A percentile compares a stretch with the other conserved stretches of the same genome.
These are phyloP conservation scores for Gnaphalium uliginosum DNA, from an alignment of 129 eudicot species.

Conservation along the genomic window DNA sequence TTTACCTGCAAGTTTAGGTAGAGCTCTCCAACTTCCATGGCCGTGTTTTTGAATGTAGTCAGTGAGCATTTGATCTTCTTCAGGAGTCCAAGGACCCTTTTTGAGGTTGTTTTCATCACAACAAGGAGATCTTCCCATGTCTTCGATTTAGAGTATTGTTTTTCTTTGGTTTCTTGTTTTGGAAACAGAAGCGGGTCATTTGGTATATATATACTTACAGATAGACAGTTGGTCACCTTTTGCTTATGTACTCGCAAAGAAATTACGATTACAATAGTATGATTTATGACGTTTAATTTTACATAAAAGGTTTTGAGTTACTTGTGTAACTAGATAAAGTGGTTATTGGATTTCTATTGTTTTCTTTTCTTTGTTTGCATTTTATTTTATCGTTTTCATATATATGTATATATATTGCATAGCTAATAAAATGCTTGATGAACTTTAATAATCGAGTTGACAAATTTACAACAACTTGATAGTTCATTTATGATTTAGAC, in stretches of 20 bases:
- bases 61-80: conserved; percentile 45
- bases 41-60: conserved; percentile 44
- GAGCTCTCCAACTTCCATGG: conserved; percentile 57
- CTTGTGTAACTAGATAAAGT: neutral
- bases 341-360: neutral
- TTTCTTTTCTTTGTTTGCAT: neutral
- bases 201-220: neutral
- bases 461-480: too few relatives aligned
- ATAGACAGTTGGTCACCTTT: neutral
- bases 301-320: neutral
- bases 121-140: conserved; percentile 41
- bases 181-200: neutral
- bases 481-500: too few relatives aligned
- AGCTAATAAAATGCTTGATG: too few relatives aligned
- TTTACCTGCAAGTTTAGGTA: conserved; percentile 47
- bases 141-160: too few relatives aligned
- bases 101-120: conserved; percentile 35
- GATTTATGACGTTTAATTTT: neutral
- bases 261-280: neutral
- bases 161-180: neutral
- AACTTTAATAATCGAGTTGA: too few relatives aligned
- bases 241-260: neutral
- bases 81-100: conserved; percentile 54
- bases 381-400: too few relatives aligned
- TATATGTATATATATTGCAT: too few relatives aligned